Percentiles rank a stretch among this genome's conserved stretches.
Evolutionary conservation across 305 asterid genomes (phyloP).

Genomic region (Solanum hybrid): DNA sequence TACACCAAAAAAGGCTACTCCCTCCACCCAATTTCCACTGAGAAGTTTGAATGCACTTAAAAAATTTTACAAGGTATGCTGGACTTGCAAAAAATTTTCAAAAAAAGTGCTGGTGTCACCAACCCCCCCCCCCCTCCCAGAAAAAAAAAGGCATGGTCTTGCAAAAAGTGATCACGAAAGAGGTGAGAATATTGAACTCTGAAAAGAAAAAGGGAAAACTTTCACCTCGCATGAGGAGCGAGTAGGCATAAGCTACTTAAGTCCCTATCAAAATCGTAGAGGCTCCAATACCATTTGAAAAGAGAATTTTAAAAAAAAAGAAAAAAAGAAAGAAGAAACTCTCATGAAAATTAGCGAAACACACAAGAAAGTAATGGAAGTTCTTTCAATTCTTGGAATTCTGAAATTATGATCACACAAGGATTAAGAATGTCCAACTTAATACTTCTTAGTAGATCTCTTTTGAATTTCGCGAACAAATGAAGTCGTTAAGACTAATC

Average conservation of each 20-base stretch:
- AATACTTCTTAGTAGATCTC: not conserved
- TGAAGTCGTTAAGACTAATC: not conserved
- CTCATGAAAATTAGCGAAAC: not conserved
- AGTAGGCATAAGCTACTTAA: not conserved
- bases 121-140: not conserved
- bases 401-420: not conserved
- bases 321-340: not conserved
- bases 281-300: not conserved
- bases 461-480: not conserved
- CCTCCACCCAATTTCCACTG: conserved; percentile 1
- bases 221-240: not conserved
- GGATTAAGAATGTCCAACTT: not conserved
- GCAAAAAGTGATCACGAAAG: not conserved
- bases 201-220: not conserved
- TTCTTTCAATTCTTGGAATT: not conserved
- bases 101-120: not conserved
- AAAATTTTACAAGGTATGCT: not conserved
- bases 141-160: not conserved
- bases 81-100: not conserved
- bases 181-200: not conserved
- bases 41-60: not conserved
- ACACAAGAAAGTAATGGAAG: not conserved
- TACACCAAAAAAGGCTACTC: not conserved
- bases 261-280: not conserved
- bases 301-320: not conserved